phyloP scores from a whole-genome alignment of 108 stramenopile genomes.

The Nannochloropsis oceanica region DNA sequence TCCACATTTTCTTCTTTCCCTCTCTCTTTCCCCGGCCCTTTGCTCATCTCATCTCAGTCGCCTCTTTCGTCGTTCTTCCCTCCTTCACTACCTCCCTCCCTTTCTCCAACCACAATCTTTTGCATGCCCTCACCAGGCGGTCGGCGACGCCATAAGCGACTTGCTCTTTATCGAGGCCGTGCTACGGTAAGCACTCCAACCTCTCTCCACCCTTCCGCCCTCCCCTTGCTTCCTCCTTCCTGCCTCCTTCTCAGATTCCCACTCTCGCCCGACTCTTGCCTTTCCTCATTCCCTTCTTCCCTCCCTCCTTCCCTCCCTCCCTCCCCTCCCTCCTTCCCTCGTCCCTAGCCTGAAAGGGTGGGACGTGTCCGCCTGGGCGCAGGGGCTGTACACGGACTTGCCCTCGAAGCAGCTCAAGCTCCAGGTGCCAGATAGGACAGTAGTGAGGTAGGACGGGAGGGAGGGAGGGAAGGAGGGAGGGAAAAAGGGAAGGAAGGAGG shows the following conservation, averaged over 20 bases:
- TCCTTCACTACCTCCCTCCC: background rate
- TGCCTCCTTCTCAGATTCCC: background rate
- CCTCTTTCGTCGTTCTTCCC: no score
- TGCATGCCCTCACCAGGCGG: conserved; percentile 64
- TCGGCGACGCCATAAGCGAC: conserved; percentile 92
- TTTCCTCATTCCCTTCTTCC: background rate
- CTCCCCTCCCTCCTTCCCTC: background rate
- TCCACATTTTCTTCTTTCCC: background rate
- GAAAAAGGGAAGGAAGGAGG: no score
- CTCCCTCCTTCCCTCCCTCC: background rate
- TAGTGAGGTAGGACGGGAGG: conserved; percentile 27
- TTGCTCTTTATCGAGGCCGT: conserved; percentile 78
- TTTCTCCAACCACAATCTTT: background rate
- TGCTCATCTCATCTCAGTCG: no score
- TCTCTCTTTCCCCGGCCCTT: background rate
- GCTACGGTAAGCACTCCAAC: conserved; percentile 18
- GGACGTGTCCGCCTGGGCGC: background rate
- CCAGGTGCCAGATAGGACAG: conserved; percentile 58
- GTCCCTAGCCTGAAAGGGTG: background rate
- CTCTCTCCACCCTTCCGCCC: background rate
- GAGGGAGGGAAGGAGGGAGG: no score
- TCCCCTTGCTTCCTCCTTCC: background rate
- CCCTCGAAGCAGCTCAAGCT: conserved; percentile 83
- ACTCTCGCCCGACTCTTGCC: background rate
- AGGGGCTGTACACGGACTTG: conserved; percentile 62